phyloP scores from a whole-genome alignment of 2,329 filamentous ascomycete species.

The Cercospora sp. region DNA sequence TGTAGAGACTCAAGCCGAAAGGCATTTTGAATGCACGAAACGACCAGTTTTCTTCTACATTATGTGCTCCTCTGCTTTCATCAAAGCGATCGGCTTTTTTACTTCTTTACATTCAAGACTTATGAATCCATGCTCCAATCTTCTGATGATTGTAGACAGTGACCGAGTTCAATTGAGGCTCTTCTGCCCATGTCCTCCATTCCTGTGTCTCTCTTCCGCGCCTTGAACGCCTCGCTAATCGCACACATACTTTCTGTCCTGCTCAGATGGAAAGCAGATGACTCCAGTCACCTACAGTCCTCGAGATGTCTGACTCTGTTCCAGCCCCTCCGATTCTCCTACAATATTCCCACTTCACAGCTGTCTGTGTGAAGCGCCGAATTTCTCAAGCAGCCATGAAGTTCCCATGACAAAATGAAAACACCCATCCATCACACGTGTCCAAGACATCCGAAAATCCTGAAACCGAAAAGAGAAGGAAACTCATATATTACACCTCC shows the following conservation, averaged over 20 bases:
- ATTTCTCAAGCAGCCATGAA: not conserved
- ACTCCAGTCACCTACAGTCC: not conserved
- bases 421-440: not conserved
- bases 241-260: not conserved
- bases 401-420: not conserved
- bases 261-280: not conserved
- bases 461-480: not conserved
- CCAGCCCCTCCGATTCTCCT: too few relatives aligned
- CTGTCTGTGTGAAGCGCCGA: not conserved
- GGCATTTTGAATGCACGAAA: too few relatives aligned
- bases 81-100: not conserved
- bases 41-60: too few relatives aligned
- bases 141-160: too few relatives aligned
- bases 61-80: too few relatives aligned
- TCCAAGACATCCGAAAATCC: not conserved
- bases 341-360: not conserved
- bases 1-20: too few relatives aligned
- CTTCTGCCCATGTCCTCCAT: too few relatives aligned
- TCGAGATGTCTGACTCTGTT: not conserved
- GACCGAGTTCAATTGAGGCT: not conserved
- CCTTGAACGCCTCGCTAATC: constrained; percentile 12
- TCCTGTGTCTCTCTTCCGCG: not conserved
- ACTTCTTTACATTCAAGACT: too few relatives aligned
- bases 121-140: too few relatives aligned
- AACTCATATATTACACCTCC: not conserved